Base-by-base conservation (phyloP, 2,329 filamentous ascomycete genomes). In the Aureobasidium sp. region DNA sequence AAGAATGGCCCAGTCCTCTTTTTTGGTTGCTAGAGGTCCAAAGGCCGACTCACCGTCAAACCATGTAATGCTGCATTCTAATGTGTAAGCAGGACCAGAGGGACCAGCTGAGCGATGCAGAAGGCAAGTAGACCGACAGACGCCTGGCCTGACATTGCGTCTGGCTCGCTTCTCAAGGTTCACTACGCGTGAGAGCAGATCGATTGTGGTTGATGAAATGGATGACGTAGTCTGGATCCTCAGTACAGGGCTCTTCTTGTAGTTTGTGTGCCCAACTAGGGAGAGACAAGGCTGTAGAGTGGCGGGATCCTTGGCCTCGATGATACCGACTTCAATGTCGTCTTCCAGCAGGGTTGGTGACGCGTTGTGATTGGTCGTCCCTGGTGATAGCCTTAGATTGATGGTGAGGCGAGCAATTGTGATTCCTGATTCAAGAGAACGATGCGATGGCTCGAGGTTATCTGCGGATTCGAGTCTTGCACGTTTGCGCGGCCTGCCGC, bases 11-110 rank as follows among this genome's bases (percentile, higher is more conserved):
- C 58, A 42, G 27, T 65, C 64, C n/a, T 61, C 41, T 20, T 49
- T 52, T 17, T 64, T 64, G 14, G 65, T 67, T 9, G 66, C 64
- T 42, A 67, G 68, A 66, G 65, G 29, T 65, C 68, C 41, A 60
- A 73, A 73, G 1, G 70, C 71, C 15, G 72, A 72, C 14, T 65
- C 45, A 3, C 68, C 68, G 44, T 71, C 70, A 17, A 57, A 65
- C 72, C 72, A 74, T 7, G 45, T 63, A 48, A 73, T 56, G 15
- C 64, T 60, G 53, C 64, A 64, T 17, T 62, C 56, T 5, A 66
- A 57, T 2, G 44, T 52, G 29, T 61, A 62, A 9, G n/a, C 22
- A 25, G 11, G 17, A 15, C 62, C 56, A 12, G 47, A 39, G n/a
- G 47, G 20, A 2, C 56, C 56, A 11, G n/a, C n/a, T n/a, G 42